Base-by-base conservation (phyloP, 1,284 basidiomycete genomes). In the Serendipita sp. region DNA sequence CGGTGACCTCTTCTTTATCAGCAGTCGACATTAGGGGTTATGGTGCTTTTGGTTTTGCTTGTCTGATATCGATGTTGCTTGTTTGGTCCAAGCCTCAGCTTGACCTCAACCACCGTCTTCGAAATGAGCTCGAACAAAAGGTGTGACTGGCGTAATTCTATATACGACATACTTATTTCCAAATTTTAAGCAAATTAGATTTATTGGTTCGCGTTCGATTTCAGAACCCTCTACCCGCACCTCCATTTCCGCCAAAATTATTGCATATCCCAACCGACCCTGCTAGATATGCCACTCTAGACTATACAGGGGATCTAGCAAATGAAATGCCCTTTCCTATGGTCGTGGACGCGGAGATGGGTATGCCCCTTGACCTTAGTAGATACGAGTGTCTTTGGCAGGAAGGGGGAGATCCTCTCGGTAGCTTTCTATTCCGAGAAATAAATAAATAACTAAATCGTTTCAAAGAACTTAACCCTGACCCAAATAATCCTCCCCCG, bases 181-280 rank as follows among this genome's bases (percentile, higher is more conserved):
- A 5, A 22, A 13, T 6, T 43, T 26, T 44, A 45, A 79, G 82
- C 66, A 91, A 91, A 75, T 78, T 91, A 58, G 93, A 96, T 73
- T 82, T 97, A 43, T 78, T 96, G 63, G 90, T 95, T 62, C 84
- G 91, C 63, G 92, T 95, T 32, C 87, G 94, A 15, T 96, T 93
- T 73, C 82, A 85, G 60, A 95, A 97, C 75, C 92, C 92, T 2
- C 82, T 97, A 2, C 93, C 93, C 2, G 79, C 92, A 8, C 93
- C 94, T 42, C 92, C 93, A 76, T 96, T 91, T 78, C 93, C 93
- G 12, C 93, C 93, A 43, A 95, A 95, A 74, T 77, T 96, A 15
- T 79, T 97, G 68, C 82, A 93, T 65, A 87, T 96, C 63, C 84
- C 87, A 32, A 95, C 93, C 35, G 82, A 88, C 71, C 85, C 91